Evolutionary conservation across 306 rosid species (phyloP), one percentile per base, ranked within the genome.

Genomic region (Fragaria ananassa): DNA sequence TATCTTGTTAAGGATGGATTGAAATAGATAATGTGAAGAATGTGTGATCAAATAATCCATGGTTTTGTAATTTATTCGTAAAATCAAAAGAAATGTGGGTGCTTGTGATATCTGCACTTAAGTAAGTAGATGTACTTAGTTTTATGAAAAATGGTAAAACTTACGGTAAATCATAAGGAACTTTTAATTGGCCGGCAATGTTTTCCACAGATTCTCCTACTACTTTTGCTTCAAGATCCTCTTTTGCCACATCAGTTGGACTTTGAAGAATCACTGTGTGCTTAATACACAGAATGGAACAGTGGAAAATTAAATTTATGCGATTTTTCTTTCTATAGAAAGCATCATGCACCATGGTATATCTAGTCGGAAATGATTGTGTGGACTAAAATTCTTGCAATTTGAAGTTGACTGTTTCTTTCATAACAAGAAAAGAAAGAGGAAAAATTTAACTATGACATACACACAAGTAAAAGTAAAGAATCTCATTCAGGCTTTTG

Each of bases 401-500:
- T 42, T 53, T 10, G 44, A 49, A 74, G 8, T 39, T 41, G 6
- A 21, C 23, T 39, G 65, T 73, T 34, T 61, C 34, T 68, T 62
- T 17, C 3, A 1, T 6, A 50, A 76, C 12, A 2, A 44, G 47
- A 8, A 34, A 31, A 44, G 5, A n/a, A 7, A 54, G 9, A 19
- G 27, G 21, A 19, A 6, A 53, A 21, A 56, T 23, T 23, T 23
- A 10, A 56, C 18, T 2, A n/a, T 15, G 5, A 21, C 31, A 10
- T 68, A 14, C 7, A 37, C 60, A 19, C 41, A 6, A 21, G 47
- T 31, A 21, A 49, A 44, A 34, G 23, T 0, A 42, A 56, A 58
- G 80, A 51, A 82, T 61, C 65, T 79, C 27, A 70, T 25, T 21
- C 67, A 11, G 35, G 58, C 41, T 44, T 75, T 81, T 63, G 39